A percentile compares a stretch with the other conserved stretches of the same genome.
These are phyloP conservation scores for Cutaneotrichosporon dermatis DNA, from an alignment of 1,284 basidiomycete genomes.

Conservation along the genomic window DNA sequence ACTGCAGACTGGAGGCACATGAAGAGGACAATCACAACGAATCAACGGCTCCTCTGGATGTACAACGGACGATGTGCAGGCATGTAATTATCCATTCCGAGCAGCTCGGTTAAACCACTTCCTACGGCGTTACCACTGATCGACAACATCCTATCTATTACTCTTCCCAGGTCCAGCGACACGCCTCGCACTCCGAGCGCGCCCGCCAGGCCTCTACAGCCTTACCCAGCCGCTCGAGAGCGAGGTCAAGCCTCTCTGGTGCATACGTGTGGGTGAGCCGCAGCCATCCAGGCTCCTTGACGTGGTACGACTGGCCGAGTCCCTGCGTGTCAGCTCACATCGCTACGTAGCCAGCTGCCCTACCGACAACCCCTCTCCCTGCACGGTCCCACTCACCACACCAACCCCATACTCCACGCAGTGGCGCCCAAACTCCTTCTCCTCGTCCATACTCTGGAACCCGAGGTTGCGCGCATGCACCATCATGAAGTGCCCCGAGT, in stretches of 20 bases:
- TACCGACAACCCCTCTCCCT: too few species aligned
- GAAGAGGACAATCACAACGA: too few species aligned
- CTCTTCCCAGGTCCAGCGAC: too few species aligned
- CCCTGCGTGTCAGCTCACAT: constrained; percentile 4
- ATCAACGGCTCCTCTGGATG: too few species aligned
- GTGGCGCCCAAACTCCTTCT: constrained; percentile 7
- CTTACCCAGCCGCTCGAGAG: not conserved
- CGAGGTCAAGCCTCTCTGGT: constrained; percentile 2
- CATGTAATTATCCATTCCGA: too few species aligned
- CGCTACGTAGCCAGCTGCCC: too few species aligned
- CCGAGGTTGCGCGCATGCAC: constrained; percentile 11
- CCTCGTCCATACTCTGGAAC: constrained; percentile 12
- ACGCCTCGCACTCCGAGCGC: not conserved
- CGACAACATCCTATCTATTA: too few species aligned
- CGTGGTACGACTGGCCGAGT: constrained; percentile 13
- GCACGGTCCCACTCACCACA: constrained; percentile 7
- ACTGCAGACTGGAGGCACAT: too few species aligned
- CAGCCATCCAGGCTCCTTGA: constrained; percentile 13
- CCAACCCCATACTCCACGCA: constrained; percentile 4
- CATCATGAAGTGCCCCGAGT: constrained; percentile 30
- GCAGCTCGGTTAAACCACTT: too few species aligned
- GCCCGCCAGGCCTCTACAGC: not conserved
- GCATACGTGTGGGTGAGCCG: constrained; percentile 16
- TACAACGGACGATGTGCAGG: too few species aligned
- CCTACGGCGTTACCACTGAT: too few species aligned